Evolutionary conservation across 495 filamentous ascomycete genomes (phyloP).

Genomic region (Amorphotheca resinae): DNA sequence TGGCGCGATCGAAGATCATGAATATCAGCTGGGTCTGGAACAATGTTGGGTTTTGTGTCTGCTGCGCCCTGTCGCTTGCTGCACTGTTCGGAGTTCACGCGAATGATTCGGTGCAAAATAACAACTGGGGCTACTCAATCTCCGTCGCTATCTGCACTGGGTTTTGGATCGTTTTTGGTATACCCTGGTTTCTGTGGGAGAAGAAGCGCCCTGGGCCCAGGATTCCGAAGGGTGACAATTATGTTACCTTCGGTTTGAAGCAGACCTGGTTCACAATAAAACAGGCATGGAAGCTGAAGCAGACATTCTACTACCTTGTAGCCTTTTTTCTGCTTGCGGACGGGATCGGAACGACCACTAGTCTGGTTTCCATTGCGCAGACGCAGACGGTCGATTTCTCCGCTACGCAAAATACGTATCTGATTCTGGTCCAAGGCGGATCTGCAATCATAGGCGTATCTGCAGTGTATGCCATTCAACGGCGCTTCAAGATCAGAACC

Average conservation of each 20-base stretch:
- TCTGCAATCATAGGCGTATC: slow-evolving; percentile 9
- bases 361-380: slow-evolving; percentile 16
- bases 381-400: slow-evolving; percentile 17
- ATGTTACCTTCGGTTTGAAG: slow-evolving; percentile 18
- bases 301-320: slow-evolving; percentile 19
- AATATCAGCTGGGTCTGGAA: slow-evolving; percentile 15
- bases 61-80: slow-evolving; percentile 15
- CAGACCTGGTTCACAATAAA: slow-evolving; percentile 15
- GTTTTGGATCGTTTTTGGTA: slow-evolving; percentile 19
- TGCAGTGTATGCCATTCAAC: slow-evolving; percentile 14
- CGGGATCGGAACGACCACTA: slow-evolving; percentile 11
- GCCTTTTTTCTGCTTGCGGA: slow-evolving; percentile 18
- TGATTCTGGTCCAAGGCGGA: slow-evolving; percentile 19
- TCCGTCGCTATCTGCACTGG: slow-evolving; percentile 18
- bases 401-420: slow-evolving; percentile 17
- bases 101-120: slow-evolving; percentile 14
- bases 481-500: slow-evolving; percentile 10
- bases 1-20: slow-evolving; percentile 19
- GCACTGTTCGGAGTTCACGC: slow-evolving; percentile 14
- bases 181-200: slow-evolving; percentile 21
- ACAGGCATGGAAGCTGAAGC: slow-evolving; percentile 17
- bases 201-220: slow-evolving; percentile 17
- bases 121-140: slow-evolving; percentile 21
- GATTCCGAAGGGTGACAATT: slow-evolving; percentile 16
- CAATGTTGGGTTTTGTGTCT: slow-evolving; percentile 17